Percentiles rank a stretch among this genome's conserved stretches.
Evolutionary conservation across 257 asterid species (phyloP).

Genomic region (Striga asiatica): DNA sequence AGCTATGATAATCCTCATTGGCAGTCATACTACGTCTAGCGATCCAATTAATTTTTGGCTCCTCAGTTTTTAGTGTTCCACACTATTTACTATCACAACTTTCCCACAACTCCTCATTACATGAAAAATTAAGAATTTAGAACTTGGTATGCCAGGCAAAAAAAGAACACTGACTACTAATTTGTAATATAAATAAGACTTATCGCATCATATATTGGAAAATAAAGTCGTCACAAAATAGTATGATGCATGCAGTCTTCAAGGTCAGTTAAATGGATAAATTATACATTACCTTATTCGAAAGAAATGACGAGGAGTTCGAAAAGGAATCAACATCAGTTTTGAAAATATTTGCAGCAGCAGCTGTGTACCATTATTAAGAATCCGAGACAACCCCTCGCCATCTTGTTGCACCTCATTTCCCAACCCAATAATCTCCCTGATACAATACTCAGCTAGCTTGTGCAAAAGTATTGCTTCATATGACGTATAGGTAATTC

Average conservation of each 20-base stretch:
- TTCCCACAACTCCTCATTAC: not conserved
- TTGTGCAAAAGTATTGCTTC: conserved; percentile 34
- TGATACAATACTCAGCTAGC: conserved; percentile 45
- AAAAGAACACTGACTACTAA: not conserved
- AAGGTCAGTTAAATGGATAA: not conserved
- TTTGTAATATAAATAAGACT: not conserved
- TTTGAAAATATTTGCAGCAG: conserved; percentile 36
- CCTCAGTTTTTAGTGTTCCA: not conserved
- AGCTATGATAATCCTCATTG: too few relatives aligned
- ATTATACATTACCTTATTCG: conserved; percentile 41
- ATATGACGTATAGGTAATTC: conserved; percentile 21
- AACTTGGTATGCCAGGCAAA: not conserved
- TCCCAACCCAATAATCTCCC: conserved; percentile 35
- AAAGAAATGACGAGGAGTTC: conserved; percentile 57
- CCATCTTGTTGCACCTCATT: conserved; percentile 23
- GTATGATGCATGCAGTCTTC: not conserved
- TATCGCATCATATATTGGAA: not conserved
- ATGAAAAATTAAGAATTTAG: not conserved
- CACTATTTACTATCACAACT: not conserved
- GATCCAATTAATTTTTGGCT: too few relatives aligned
- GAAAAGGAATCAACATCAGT: conserved; percentile 52
- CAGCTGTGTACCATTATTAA: conserved; percentile 29
- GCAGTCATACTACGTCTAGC: too few relatives aligned
- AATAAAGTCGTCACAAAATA: conserved; percentile 8
- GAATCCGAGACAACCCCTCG: conserved; percentile 19